Base-by-base conservation (phyloP, 306 rosid species). In the Vicia sativa region DNA sequence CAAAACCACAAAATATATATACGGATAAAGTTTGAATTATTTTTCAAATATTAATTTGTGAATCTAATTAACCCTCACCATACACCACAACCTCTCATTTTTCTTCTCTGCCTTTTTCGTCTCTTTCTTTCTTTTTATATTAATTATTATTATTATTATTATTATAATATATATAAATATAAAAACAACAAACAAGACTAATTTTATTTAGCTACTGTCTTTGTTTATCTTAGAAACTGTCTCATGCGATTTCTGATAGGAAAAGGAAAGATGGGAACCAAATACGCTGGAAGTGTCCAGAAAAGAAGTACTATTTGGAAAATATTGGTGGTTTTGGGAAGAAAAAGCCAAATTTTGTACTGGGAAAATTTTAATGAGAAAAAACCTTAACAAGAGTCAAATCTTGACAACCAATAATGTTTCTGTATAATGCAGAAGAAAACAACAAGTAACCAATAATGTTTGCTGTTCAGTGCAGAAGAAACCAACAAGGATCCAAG, bases 1-100 rank as follows among this genome's bases (percentile, higher is more conserved):
- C 15, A 10, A 71, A 71, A 71, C 96, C 97, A 91, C 88, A 84
- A 63, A 86, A 68, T 55, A 44, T 35, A 54, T 5, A 46, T 60
- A n/a, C 23, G 74, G 84, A 84, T 91, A 81, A 79, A 42, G 69
- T 78, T 8, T 13, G 7, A 71, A 77, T 34, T 6, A 34, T 34
- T 7, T 6, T 34, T 34, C 9, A 34, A 34, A 34, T 34, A 34
- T 34, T 65, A 62, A 15, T 52, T 55, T 55, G 62, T 55, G 62
- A 55, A 9, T 13, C 19, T 55, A 55, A 55, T 26, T 28, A 28
- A 55, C 29, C 37, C 13, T 9, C 18, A 7, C 3, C 13, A 55
- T 1, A 55, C 39, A 55, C 38, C 62, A 55, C 39, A 26, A 11
- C 39, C 39, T 55, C 39, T 26, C 62, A 13, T 55, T 55, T 15